These are phyloP conservation scores for Epichloe coenophiala DNA, from an alignment of 2,329 filamentous ascomycete genomes.

Conservation along the genomic window DNA sequence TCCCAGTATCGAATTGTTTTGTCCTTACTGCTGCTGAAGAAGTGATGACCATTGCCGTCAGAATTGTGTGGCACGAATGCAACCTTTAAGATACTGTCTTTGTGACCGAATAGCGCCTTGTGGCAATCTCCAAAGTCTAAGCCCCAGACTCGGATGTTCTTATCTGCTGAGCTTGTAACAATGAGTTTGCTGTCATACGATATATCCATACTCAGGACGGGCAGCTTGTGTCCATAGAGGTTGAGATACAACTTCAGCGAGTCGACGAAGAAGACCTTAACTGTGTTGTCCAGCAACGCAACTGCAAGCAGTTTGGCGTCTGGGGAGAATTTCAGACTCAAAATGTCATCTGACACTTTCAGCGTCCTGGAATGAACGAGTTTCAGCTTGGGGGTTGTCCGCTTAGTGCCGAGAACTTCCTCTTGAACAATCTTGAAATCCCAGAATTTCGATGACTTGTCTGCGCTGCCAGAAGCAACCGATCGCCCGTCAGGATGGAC, in stretches of 20 bases:
- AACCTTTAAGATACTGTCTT: conserved; percentile 92
- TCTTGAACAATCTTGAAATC: conserved; percentile 92
- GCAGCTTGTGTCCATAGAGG: conserved; percentile 96
- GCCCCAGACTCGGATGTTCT: conserved; percentile 93
- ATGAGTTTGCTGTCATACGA: conserved; percentile 96
- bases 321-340: conserved; percentile 80
- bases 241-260: conserved; percentile 92
- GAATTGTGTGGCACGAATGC: conserved; percentile 83
- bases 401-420: conserved; percentile 78
- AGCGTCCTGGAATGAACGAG: conserved; percentile 73
- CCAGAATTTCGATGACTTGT: conserved; percentile 97
- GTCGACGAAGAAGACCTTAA: conserved; percentile 95
- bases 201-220: conserved; percentile 93
- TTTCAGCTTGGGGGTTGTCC: conserved; percentile 77
- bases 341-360: conserved; percentile 85
- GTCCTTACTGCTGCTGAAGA: conserved; percentile 93
- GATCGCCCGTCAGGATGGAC: conserved; percentile 90
- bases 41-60: conserved; percentile 85
- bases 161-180: conserved; percentile 95
- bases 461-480: conserved; percentile 83
- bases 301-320: conserved; percentile 77
- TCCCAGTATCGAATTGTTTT: conserved; percentile 93
- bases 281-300: conserved; percentile 86
- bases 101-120: conserved; percentile 89
- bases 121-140: conserved; percentile 98